These are phyloP conservation scores for Tolypocladium endophyticum DNA, from an alignment of 2,329 filamentous ascomycete genomes.

Conservation along the genomic window DNA sequence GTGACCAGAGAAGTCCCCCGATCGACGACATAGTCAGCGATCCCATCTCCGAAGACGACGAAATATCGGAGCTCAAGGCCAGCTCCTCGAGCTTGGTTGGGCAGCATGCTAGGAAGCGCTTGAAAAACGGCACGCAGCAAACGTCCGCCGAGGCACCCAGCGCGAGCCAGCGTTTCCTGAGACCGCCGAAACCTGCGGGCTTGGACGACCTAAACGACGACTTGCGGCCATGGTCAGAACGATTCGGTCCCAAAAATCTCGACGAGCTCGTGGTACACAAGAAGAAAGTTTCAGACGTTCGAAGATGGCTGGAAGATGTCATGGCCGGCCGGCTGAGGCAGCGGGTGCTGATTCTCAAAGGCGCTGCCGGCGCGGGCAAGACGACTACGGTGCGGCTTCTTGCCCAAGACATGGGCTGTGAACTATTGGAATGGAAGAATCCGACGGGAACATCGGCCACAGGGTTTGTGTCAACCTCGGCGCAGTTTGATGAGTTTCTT, in stretches of 20 bases:
- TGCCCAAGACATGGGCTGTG: constrained; percentile 63
- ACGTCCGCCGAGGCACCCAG: constrained; percentile 11
- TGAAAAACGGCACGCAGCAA: constrained; percentile 24
- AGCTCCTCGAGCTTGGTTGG: constrained; percentile 44
- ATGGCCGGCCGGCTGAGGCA: constrained; percentile 55
- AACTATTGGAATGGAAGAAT: constrained; percentile 86
- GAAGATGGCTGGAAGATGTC: constrained; percentile 69
- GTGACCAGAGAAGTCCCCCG: constrained; percentile 16
- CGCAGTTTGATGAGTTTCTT: constrained; percentile 88
- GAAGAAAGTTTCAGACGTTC: constrained; percentile 82
- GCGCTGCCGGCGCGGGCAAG: constrained; percentile 84
- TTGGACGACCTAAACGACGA: constrained; percentile 35
- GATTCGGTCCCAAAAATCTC: constrained; percentile 63
- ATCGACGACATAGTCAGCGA: constrained; percentile 43
- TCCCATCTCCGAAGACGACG: constrained; percentile 51
- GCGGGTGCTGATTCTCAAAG: constrained; percentile 75
- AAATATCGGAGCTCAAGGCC: constrained; percentile 39
- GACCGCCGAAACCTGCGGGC: constrained; percentile 23
- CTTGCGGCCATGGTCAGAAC: constrained; percentile 74
- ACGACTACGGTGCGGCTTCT: constrained; percentile 77
- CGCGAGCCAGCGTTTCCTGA: constrained; percentile 42
- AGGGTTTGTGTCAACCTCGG: constrained; percentile 58
- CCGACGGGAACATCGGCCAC: constrained; percentile 51
- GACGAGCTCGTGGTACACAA: constrained; percentile 91
- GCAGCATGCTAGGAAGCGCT: constrained; percentile 43